These are phyloP conservation scores for Trichocomaceae sp. DNA, from an alignment of 2,329 filamentous ascomycete species.

Conservation along the genomic window DNA sequence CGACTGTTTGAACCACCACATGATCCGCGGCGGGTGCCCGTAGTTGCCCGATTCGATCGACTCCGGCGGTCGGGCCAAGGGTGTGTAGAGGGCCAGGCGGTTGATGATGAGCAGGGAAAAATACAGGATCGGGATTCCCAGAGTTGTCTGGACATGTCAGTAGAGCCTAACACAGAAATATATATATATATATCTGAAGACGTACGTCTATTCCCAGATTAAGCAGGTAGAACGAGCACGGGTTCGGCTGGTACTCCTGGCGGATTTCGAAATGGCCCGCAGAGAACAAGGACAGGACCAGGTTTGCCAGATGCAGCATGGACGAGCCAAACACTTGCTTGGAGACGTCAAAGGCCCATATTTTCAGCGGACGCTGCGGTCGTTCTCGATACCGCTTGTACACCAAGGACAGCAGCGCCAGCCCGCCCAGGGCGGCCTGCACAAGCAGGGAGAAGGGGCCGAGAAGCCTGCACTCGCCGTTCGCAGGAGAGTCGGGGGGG, in stretches of 20 bases:
- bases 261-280: conserved; percentile 63
- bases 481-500: conserved; percentile 41
- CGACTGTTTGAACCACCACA: conserved; percentile 96
- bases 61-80: conserved; percentile 71
- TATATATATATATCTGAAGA: no score
- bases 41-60: conserved; percentile 94
- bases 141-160: conserved; percentile 63
- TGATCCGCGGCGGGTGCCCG: conserved; percentile 68
- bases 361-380: conserved; percentile 84
- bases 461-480: conserved; percentile 77
- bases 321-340: conserved; percentile 96
- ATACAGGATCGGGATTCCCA: conserved; percentile 93
- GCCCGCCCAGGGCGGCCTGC: conserved; percentile 73
- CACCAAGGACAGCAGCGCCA: conserved; percentile 80
- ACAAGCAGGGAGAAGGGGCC: conserved; percentile 88
- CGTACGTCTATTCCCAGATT: conserved; percentile 90
- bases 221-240: conserved; percentile 91
- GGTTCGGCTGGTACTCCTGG: conserved; percentile 66
- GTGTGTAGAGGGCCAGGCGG: conserved; percentile 62
- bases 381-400: conserved; percentile 90
- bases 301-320: conserved; percentile 83
- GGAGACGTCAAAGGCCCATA: conserved; percentile 96
- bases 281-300: conserved; percentile 94
- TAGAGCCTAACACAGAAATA: not conserved
- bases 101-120: conserved; percentile 75